phyloP scores from a whole-genome alignment of 495 filamentous ascomycete species.

The Durotheca rogersii region DNA sequence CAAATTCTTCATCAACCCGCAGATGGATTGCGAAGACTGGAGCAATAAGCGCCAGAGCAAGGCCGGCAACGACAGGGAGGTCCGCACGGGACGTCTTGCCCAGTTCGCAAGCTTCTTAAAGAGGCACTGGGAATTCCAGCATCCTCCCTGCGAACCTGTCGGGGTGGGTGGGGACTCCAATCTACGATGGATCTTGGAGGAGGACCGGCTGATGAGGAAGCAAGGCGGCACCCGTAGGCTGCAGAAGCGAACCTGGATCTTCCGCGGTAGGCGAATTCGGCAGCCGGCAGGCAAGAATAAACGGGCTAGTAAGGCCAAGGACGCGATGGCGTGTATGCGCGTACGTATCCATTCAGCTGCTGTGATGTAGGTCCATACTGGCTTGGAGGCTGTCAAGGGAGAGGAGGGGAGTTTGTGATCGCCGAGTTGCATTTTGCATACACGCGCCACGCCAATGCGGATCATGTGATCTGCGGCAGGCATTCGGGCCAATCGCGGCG shows the following conservation, averaged over 20 bases:
- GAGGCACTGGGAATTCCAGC: neutral
- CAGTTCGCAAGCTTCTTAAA: constrained; percentile 15
- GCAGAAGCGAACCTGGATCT: neutral
- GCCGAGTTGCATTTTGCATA: constrained; percentile 21
- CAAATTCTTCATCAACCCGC: constrained; percentile 1
- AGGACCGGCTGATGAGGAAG: constrained; percentile 11
- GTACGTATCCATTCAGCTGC: too few species aligned
- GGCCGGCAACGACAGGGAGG: constrained; percentile 11
- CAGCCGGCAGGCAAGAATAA: constrained; percentile 3
- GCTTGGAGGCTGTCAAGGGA: too few species aligned
- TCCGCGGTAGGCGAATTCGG: neutral
- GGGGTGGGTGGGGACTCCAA: constrained; percentile 7
- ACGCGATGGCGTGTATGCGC: too few species aligned
- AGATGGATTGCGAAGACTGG: neutral
- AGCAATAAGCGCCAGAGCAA: constrained; percentile 27
- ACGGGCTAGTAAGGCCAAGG: too few species aligned
- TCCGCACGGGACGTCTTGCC: constrained; percentile 9
- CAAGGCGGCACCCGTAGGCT: neutral
- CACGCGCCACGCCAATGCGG: constrained; percentile 22
- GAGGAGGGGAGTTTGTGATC: constrained; percentile 12
- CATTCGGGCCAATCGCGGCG: constrained; percentile 18
- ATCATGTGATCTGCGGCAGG: constrained; percentile 29
- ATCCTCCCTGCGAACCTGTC: neutral
- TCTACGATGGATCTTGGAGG: constrained; percentile 20
- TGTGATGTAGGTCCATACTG: too few species aligned